Evolutionary conservation across 1,284 basidiomycete species (phyloP), one percentile per base, ranked within the genome.

Genomic region (Puccinia brachypodii): DNA sequence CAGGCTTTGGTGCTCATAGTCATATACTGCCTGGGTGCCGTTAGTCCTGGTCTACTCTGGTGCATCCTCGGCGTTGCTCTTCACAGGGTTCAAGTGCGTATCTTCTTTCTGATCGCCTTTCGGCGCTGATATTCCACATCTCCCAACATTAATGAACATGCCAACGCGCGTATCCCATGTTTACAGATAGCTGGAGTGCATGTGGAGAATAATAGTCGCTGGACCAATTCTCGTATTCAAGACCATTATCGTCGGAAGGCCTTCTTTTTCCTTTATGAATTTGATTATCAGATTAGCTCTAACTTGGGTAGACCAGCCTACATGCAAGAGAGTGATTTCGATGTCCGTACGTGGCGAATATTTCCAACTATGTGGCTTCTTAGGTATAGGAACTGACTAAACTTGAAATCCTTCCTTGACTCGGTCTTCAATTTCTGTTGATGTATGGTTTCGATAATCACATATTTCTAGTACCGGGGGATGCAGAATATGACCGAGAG

Each of bases 291-390:
- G 11, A 14, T 79, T 16, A 71, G 76, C 40, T 14, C 66, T 7
- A 28, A 50, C 33, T 71, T 79, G 36, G 76, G 76, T 13, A 69
- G 36, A 71, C 47, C 76, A 25, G 64, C 76, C 42, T 71, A 38
- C 33, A 69, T 79, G 66, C 47, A 69, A 72, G 76, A 79, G 36
- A 68, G 66, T 42, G 76, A 79, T 71, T 79, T 69, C 28, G 76
- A 79, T 79, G 38, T 79, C 25, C 62, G 76, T 79, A 64, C 47
- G 75, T 64, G 60, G 7, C 28, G 7, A 33, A 44, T n/a, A n/a
- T n/a, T 25, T 31, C 31, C n/a, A 22, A 38, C 13, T 25, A 28
- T 1, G 25, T 11, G 28, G 19, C 28, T 4, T n/a, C n/a, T n/a
- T n/a, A n/a, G n/a, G n/a, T n/a, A n/a, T n/a, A n/a, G n/a, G n/a